Base-by-base conservation (phyloP, 2,329 filamentous ascomycete genomes). In the Colletotrichum cereale region DNA sequence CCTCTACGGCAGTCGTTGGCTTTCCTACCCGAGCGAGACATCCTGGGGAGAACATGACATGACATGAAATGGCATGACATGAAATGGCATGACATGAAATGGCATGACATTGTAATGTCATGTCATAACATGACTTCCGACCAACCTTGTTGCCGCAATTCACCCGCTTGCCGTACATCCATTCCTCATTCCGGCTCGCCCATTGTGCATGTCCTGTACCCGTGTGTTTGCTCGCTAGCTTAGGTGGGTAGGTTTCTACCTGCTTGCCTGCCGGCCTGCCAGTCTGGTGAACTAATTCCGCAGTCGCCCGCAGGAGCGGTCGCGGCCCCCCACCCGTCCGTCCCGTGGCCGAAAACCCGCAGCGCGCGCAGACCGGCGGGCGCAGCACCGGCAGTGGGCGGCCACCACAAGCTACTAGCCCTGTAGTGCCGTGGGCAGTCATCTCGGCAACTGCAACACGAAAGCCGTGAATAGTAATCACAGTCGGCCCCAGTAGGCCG, bases 221-320 rank as follows among this genome's bases (percentile, higher is more conserved):
- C 12, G n/a, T 12, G 40, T 21, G 16, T 42, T 42, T 18, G 40
- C 40, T 18, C 6, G 40, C 5, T 18, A 21, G 40, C 6, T 18
- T 42, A 48, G 7, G 2, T 48, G 21, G 2, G 2, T 14, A 12
- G 11, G 47, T 48, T 7, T 5, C n/a, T 24, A 5, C 7, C 12
- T 50, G 12, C 5, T 14, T 50, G 47, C 47, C 24, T 7, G n/a
- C n/a, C n/a, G n/a, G n/a, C n/a, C n/a, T n/a, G 38, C 38, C 38
- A 10, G 24, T 24, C 44, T n/a, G n/a, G n/a, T n/a, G n/a, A n/a
- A 10, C 31, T 21, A 36, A 40, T 34, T 55, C 42, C 42, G 24
- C 63, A 52, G n/a, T 53, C 63, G 55, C 42, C 63, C 53, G 53
- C 52, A 57, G 29, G 52, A 40, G 62, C 53, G 24, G 16, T 34